A percentile compares a stretch with the other conserved stretches of the same genome.
phyloP scores from a whole-genome alignment of 306 rosid genomes.

The Morella rubra region DNA sequence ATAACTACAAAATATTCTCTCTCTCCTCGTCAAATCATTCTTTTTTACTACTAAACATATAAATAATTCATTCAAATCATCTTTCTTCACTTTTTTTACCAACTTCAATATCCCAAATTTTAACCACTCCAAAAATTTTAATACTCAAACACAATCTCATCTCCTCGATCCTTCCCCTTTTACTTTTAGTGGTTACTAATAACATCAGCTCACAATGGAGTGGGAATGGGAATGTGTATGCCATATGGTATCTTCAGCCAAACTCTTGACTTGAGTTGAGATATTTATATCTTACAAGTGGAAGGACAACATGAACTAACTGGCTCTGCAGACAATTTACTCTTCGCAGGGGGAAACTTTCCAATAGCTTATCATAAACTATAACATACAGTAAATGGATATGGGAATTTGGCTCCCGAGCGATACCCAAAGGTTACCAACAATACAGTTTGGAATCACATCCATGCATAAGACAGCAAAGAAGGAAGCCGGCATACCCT shows the following conservation, averaged over 20 bases:
- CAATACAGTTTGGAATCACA: neutral
- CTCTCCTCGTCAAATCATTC: no score
- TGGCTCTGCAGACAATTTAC: neutral
- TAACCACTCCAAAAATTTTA: neutral
- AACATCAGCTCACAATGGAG: neutral
- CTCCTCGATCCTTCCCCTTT: no score
- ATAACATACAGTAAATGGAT: neutral
- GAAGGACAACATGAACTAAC: neutral
- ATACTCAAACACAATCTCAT: neutral
- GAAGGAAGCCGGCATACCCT: conserved; percentile 36
- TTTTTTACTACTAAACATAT: no score
- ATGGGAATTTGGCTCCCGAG: neutral
- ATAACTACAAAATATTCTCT: no score
- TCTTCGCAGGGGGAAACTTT: neutral
- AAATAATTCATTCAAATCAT: no score
- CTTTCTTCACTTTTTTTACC: no score
- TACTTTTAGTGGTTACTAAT: neutral
- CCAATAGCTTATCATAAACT: neutral
- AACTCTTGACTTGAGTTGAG: neutral
- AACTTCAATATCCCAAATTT: no score
- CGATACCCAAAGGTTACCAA: neutral
- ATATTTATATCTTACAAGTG: neutral
- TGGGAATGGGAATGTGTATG: neutral
- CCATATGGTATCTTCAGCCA: neutral
- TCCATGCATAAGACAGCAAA: neutral